Conservation (phyloP, 2,329 filamentous ascomycete species). For the Neofusicoccum parvum region DNA sequence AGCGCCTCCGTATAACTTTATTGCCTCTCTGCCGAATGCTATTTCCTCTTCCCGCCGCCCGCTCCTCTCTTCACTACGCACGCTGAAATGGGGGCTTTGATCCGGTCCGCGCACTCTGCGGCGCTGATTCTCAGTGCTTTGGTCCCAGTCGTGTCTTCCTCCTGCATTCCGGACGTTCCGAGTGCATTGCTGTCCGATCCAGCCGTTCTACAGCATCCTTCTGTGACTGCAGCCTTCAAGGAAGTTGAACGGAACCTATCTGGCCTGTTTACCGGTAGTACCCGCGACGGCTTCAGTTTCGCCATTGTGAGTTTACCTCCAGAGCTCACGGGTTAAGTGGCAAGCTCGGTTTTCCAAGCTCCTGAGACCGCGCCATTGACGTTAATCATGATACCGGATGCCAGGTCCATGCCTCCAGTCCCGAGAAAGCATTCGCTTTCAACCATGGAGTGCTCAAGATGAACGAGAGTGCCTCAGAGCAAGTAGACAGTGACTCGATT, state of each 20-base stretch:
- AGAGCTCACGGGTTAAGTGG: not conserved
- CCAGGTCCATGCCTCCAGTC: conserved; percentile 33
- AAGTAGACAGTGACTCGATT: conserved; percentile 33
- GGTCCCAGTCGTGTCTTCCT: conserved; percentile 4
- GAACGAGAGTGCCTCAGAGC: conserved; percentile 28
- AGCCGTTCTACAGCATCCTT: conserved; percentile 27
- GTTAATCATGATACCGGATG: not conserved
- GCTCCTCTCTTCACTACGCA: not conserved
- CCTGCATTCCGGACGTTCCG: conserved; percentile 33
- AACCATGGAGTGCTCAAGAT: conserved; percentile 35
- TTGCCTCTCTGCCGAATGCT: not conserved
- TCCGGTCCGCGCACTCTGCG: not conserved
- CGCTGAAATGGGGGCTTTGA: not conserved
- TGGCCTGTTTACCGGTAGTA: conserved; percentile 27
- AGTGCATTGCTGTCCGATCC: conserved; percentile 27
- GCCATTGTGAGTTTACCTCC: conserved; percentile 29
- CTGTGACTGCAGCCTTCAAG: conserved; percentile 30
- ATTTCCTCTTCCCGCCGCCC: not conserved
- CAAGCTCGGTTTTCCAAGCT: not conserved
- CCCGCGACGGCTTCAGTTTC: conserved; percentile 34
- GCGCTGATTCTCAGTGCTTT: not conserved
- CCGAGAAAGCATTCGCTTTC: conserved; percentile 28
- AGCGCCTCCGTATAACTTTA: not conserved
- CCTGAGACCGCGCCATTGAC: not conserved
- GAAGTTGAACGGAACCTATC: conserved; percentile 27